phyloP scores from a whole-genome alignment of 768 basidiomycete species.

The Neoboletus subvelutipes region DNA sequence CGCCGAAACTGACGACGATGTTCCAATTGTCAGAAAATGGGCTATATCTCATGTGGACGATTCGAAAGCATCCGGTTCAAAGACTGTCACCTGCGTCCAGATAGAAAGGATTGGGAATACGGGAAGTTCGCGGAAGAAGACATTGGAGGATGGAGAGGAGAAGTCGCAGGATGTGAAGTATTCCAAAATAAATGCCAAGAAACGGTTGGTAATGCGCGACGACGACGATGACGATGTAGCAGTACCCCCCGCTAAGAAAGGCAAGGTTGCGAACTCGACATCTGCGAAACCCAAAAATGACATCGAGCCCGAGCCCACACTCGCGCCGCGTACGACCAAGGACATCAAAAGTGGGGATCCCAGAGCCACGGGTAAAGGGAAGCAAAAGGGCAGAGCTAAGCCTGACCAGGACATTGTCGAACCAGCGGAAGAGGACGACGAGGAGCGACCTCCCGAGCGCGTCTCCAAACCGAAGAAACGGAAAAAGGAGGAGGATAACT shows the following conservation, averaged over 20 bases:
- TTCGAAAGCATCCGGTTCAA: background rate
- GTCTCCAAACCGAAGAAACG: slow-evolving; percentile 17
- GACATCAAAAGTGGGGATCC: background rate
- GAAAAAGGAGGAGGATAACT: slow-evolving; percentile 20
- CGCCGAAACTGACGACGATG: slow-evolving; percentile 1
- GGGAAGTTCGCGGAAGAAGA: background rate
- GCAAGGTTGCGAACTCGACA: slow-evolving; percentile 2
- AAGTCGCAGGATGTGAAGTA: background rate
- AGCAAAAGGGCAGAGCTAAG: background rate
- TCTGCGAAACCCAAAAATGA: background rate
- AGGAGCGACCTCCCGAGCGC: background rate
- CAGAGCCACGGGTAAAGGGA: background rate
- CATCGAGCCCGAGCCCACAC: background rate
- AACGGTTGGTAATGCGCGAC: slow-evolving; percentile 1
- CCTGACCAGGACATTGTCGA: background rate
- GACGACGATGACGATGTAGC: background rate
- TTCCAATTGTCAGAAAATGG: background rate
- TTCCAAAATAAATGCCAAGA: slow-evolving; percentile 2
- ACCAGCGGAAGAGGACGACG: background rate
- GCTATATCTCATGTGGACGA: background rate
- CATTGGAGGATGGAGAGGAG: background rate
- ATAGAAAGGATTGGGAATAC: background rate
- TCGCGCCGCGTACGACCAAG: background rate
- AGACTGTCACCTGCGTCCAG: background rate
- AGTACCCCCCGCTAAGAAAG: slow-evolving; percentile 16